Percentiles rank a stretch among this genome's conserved stretches.
phyloP scores from a whole-genome alignment of 169 alveolate species.

The Cryptosporidium meleagridis region DNA sequence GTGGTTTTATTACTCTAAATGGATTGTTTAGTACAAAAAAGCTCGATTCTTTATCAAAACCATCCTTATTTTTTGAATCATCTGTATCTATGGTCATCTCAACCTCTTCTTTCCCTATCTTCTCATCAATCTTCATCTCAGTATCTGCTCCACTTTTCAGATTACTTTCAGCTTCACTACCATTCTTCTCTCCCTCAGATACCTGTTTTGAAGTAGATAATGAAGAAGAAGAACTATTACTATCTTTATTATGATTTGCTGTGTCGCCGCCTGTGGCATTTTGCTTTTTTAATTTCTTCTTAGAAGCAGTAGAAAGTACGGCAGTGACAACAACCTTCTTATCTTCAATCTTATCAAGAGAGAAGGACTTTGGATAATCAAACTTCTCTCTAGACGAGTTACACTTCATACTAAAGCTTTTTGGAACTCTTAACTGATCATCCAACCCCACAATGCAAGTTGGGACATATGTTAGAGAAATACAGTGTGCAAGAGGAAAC shows the following conservation, averaged over 20 bases:
- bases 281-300: slow-evolving; percentile 74
- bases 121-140: slow-evolving; percentile 72
- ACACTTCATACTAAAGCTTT: slow-evolving; percentile 85
- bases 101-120: slow-evolving; percentile 74
- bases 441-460: slow-evolving; percentile 91
- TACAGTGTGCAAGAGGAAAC: slow-evolving; percentile 95
- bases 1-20: slow-evolving; percentile 90
- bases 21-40: slow-evolving; percentile 86
- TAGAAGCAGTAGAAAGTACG: slow-evolving; percentile 75
- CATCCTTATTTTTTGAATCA: slow-evolving; percentile 72
- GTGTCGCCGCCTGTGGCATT: slow-evolving; percentile 80
- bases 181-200: background rate
- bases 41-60: slow-evolving; percentile 7
- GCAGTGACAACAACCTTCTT: slow-evolving; percentile 88
- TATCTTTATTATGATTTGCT: slow-evolving; percentile 67
- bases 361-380: slow-evolving; percentile 84
- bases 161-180: slow-evolving; percentile 79
- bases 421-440: slow-evolving; percentile 88
- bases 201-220: slow-evolving; percentile 84
- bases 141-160: slow-evolving; percentile 69
- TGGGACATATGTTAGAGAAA: slow-evolving; percentile 91
- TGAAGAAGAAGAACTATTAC: slow-evolving; percentile 79
- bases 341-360: slow-evolving; percentile 81
- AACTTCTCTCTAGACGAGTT: slow-evolving; percentile 83
- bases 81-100: slow-evolving; percentile 73